Base-by-base conservation (phyloP, 1,139 yeast species). In the Arxiozyma slooffiae region DNA sequence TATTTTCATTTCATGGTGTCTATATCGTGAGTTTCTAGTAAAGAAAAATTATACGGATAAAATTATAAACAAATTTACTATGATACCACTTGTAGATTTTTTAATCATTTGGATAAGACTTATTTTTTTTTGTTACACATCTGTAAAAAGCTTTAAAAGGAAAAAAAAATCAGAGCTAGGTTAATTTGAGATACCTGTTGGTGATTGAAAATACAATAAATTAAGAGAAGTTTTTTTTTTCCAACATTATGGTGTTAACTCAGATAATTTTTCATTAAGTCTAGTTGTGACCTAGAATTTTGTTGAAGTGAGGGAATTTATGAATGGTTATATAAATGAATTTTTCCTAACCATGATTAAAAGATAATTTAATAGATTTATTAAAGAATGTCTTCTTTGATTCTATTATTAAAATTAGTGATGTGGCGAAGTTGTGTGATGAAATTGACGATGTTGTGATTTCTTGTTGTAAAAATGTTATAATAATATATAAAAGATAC, bases 71-170 rank as follows among this genome's bases (percentile, higher is more conserved):
- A 85, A 87, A 61, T 82, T 89, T 67, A 87, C 97, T 1, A 71
- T 92, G 79, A 97, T 94, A 0, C 98, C 98, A 0, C 83, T 73
- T 57, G 90, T 90, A 16, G 98, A 92, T 70, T 85, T 86, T 63
- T 71, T 92, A 92, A 92, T 68, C 97, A 92, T 67, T 71, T 80
- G 9, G 67, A 76, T 37, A 72, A 72, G 1, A 80, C 55, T 52
- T 53, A 56, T 52, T 41, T 41, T 1, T n/a, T 62, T 59, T 40
- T 65, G 67, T 44, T 58, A 53, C 49, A 68, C 67, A 18, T 48
- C 53, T 22, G 48, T 60, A 16, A 48, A 54, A 20, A 45, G 48
- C 26, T 42, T 49, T 7, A 47, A 52, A 36, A 57, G 57, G 14
- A 37, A 38, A 16, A 51, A 52, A 18, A 39, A 30, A 20, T 42